Evolutionary conservation across 2,329 filamentous ascomycete species (phyloP).

Genomic region (Colletotrichum sp.): DNA sequence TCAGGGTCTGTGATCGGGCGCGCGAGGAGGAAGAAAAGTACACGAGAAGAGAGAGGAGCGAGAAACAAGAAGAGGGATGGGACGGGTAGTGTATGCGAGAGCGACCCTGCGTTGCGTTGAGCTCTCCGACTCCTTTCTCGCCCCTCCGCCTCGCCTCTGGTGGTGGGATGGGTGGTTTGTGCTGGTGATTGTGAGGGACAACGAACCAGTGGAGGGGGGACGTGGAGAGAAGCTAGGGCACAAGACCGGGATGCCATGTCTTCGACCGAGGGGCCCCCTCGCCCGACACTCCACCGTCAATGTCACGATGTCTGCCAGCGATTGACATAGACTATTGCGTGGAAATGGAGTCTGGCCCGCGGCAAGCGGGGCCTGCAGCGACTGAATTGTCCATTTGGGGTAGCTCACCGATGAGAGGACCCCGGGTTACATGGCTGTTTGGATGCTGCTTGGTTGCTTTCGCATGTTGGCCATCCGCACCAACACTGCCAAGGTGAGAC

Average conservation of each 20-base stretch:
- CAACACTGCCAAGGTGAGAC: not conserved
- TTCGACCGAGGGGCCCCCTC: not conserved
- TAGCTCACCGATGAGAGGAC: slow-evolving; percentile 4
- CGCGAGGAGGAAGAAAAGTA: not conserved
- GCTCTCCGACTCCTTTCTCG: not conserved
- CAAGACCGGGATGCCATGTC: slow-evolving; percentile 2
- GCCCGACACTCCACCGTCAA: not conserved
- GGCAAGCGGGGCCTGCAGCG: not conserved
- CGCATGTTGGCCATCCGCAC: not conserved
- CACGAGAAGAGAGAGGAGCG: not conserved
- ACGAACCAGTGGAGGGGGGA: slow-evolving; percentile 6
- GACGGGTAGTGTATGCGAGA: not conserved
- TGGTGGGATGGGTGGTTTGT: not conserved
- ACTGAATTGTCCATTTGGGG: not conserved
- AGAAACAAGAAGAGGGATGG: not conserved
- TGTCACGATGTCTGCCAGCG: not conserved
- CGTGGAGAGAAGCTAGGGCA: slow-evolving; percentile 2
- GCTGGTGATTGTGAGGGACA: not conserved
- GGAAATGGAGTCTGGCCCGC: slow-evolving; percentile 7
- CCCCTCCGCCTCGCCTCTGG: not conserved
- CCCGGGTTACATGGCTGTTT: not conserved
- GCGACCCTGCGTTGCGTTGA: not conserved
- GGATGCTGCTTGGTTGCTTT: not conserved
- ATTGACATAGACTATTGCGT: slow-evolving; percentile 6
- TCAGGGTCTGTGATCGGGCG: not conserved